phyloP scores from a whole-genome alignment of 805 yeast genomes.

The Monosporozyma aquatica region DNA sequence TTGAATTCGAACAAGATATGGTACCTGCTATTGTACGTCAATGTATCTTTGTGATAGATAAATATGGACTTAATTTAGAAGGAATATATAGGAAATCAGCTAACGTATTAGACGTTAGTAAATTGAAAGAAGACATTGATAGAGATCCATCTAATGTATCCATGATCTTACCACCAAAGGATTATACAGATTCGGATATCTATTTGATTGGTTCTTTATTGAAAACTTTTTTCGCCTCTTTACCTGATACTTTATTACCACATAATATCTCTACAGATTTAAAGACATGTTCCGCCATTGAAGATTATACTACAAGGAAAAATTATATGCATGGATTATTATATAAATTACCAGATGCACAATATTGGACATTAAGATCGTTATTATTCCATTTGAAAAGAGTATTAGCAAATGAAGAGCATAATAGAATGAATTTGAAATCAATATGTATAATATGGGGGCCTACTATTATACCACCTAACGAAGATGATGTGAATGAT shows the following conservation, averaged over 20 bases:
- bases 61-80: constrained; percentile 73
- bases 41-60: constrained; percentile 80
- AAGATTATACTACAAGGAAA: constrained; percentile 50
- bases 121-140: constrained; percentile 62
- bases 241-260: constrained; percentile 53
- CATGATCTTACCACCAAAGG: constrained; percentile 44
- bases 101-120: constrained; percentile 62
- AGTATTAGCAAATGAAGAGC: constrained; percentile 51
- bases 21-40: constrained; percentile 86
- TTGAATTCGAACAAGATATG: constrained; percentile 77
- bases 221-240: constrained; percentile 70
- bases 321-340: constrained; percentile 78
- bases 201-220: constrained; percentile 81
- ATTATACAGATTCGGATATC: constrained; percentile 68
- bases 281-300: constrained; percentile 56
- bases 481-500: constrained; percentile 59
- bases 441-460: constrained; percentile 93
- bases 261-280: constrained; percentile 22
- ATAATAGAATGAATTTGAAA: constrained; percentile 74
- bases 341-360: constrained; percentile 87
- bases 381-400: constrained; percentile 77
- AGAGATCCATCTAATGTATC: constrained; percentile 60
- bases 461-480: constrained; percentile 68
- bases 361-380: constrained; percentile 83
- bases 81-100: constrained; percentile 88